Base-by-base conservation (phyloP, 2,329 filamentous ascomycete species). In the Chrysoporthe puriensis region DNA sequence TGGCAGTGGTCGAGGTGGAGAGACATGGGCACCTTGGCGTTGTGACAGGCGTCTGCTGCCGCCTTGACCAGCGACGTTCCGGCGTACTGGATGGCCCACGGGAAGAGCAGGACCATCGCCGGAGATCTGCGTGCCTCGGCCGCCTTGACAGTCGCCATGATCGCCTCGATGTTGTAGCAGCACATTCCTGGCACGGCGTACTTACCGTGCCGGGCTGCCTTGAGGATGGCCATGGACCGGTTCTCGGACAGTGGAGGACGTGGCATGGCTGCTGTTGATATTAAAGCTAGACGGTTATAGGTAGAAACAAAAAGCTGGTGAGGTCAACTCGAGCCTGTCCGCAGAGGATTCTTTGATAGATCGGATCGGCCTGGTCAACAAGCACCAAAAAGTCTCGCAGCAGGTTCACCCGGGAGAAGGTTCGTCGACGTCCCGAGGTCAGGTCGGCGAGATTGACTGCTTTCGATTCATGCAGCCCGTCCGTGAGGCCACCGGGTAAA, bases 61-160 rank as follows among this genome's bases (percentile, higher is more conserved):
- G 84, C 84, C 69, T 83, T 81, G 11, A 88, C 84, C 44, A 89
- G 83, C 42, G 85, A 76, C 9, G 82, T 80, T 65, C 85, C 84
- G 3, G 88, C 88, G 79, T 90, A 92, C 70, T 88, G 80, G 63
- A 92, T 83, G 0, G 90, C 89, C 90, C 90, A 92, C 26, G 90
- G 90, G 78, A 93, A 92, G 72, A 92, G 86, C 36, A 91, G 87
- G 72, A 92, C 87, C 82, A 92, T 91, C 68, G 89, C 84, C 0
- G 90, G 90, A 0, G 89, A 90, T 59, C 82, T 81, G 70, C 89
- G 89, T 36, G 85, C 84, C 78, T 92, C 90, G 69, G 90, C 90
- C 9, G 90, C 90, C 72, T 85, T 85, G 59, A 92, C 87, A 3
- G 87, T 88, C 1, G 88, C 90, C 36, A 92, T 82, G 74, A 92